Evolutionary conservation across 129 eudicot species (phyloP), one percentile per base, ranked within the genome.

Genomic region (Lactuca sativa): DNA sequence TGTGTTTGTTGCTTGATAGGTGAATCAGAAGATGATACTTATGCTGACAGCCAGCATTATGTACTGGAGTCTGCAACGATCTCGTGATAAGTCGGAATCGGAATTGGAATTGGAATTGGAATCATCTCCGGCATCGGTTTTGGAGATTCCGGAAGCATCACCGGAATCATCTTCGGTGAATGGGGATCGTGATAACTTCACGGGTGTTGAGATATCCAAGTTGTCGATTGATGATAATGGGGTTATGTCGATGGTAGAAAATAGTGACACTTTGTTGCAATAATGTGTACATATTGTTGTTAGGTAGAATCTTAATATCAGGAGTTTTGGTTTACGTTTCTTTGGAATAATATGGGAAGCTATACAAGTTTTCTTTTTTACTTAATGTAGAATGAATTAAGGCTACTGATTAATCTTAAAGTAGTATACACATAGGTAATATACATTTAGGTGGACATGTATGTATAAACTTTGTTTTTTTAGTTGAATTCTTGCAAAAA

Each of bases 31-130:
- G 84, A 93, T 93, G 99, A 90, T 90, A 79, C 88, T 91, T 38
- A 86, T 83, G 80, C 84, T 91, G 52, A 88, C 92, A 55, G 93
- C 97, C 59, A 86, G 93, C 77, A 84, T 93, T 40, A 93, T 93
- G 99, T 93, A 89, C 65, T 93, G 99, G 98, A 90, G 97, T 83
- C 83, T 93, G 72, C 95, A 89, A 72, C 99, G 87, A 13, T 72
- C 86, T 9, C 72, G 44, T 4, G 96, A 88, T 4, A 86, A 85
- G 5, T 14, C 75, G 0, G 83, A 83, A 16, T 82, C 82, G 0
- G 47, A 44, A 49, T 49, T 59, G n/a, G 7, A 14, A 21, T 4
- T 3, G 59, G 13, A 30, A 66, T 38, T 48, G 7, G 71, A 66
- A 52, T 15, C 78, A 7, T 62, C 80, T 10, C 52, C 52, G 52